Conservation (phyloP, 2,329 filamentous ascomycete species). For the Cladophialophora yegresii region DNA sequence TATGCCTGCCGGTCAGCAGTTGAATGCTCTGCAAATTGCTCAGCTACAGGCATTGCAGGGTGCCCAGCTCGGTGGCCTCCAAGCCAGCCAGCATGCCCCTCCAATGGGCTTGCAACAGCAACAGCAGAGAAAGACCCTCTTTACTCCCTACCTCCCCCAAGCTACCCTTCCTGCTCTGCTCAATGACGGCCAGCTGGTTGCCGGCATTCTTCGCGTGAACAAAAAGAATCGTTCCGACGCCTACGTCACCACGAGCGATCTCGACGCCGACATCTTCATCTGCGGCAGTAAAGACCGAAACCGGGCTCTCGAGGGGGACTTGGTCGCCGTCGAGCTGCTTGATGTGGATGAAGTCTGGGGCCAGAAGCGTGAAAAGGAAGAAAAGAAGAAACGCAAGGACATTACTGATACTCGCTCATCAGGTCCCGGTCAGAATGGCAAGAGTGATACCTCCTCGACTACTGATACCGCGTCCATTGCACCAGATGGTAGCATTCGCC, state of each 20-base stretch:
- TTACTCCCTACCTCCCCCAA: slow-evolving; percentile 96
- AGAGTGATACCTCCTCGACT: slow-evolving; percentile 60
- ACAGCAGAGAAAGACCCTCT: slow-evolving; percentile 87
- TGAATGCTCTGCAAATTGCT: slow-evolving; percentile 83
- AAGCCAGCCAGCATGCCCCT: slow-evolving; percentile 71
- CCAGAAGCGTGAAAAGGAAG: slow-evolving; percentile 98
- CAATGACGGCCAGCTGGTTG: slow-evolving; percentile 88
- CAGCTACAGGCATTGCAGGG: slow-evolving; percentile 92
- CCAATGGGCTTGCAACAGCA: slow-evolving; percentile 67
- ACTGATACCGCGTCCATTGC: slow-evolving; percentile 63
- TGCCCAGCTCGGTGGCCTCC: slow-evolving; percentile 70
- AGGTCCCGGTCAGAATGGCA: slow-evolving; percentile 56
- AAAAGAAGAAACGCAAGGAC: slow-evolving; percentile 99
- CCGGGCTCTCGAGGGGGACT: slow-evolving; percentile 90
- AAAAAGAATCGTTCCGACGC: slow-evolving; percentile 99
- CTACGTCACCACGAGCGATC: slow-evolving; percentile 90
- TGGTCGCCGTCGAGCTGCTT: slow-evolving; percentile 92
- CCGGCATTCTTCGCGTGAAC: slow-evolving; percentile 95
- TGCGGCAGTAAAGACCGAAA: slow-evolving; percentile 99
- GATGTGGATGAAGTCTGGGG: slow-evolving; percentile 98
- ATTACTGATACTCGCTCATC: slow-evolving; percentile 88
- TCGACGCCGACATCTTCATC: slow-evolving; percentile 98
- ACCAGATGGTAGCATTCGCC: slow-evolving; percentile 80
- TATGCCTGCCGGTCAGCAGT: slow-evolving; percentile 79
- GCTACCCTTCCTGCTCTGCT: slow-evolving; percentile 88